Conservation (phyloP, 495 filamentous ascomycete genomes). For the Pseudoneurospora amorphoporcata region DNA sequence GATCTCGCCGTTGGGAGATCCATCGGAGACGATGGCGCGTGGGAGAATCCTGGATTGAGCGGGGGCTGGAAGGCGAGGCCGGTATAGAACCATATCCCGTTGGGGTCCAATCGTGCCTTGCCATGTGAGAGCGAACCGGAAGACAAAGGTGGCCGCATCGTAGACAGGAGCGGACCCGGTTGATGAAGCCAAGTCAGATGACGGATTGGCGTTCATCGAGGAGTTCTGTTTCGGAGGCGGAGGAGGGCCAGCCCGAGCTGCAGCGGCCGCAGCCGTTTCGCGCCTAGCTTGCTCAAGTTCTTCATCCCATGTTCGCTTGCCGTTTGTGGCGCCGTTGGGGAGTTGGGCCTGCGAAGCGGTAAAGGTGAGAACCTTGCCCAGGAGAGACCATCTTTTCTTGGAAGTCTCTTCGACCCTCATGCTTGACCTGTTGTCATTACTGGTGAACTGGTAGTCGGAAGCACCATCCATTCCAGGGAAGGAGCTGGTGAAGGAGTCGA, state of each 20-base stretch:
- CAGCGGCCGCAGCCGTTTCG: constrained; percentile 28
- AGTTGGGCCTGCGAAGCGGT: constrained; percentile 15
- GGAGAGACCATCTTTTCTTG: constrained; percentile 59
- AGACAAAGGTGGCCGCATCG: constrained; percentile 33
- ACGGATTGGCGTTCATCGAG: constrained; percentile 11
- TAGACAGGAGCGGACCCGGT: constrained; percentile 34
- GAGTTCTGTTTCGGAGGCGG: constrained; percentile 20
- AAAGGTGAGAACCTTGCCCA: constrained; percentile 59
- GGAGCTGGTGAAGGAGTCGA: constrained; percentile 27
- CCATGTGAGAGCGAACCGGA: constrained; percentile 34
- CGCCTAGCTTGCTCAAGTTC: constrained; percentile 34
- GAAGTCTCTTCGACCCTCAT: constrained; percentile 2
- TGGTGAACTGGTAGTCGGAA: constrained; percentile 6
- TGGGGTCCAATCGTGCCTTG: constrained; percentile 16
- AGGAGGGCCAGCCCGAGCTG: constrained; percentile 14
- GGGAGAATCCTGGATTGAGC: constrained; percentile 49
- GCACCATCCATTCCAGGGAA: constrained; percentile 1
- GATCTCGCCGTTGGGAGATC: background rate
- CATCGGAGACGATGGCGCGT: constrained; percentile 6
- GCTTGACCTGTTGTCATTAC: constrained; percentile 1
- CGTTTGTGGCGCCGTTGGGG: background rate
- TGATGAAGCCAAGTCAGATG: constrained; percentile 31
- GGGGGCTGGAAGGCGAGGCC: constrained; percentile 66
- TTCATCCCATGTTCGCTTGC: constrained; percentile 25
- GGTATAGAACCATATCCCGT: constrained; percentile 42